Evolutionary conservation across 2,329 filamentous ascomycete genomes (phyloP), one percentile per base, ranked within the genome.

Genomic region (Teratosphaeria gauchensis): DNA sequence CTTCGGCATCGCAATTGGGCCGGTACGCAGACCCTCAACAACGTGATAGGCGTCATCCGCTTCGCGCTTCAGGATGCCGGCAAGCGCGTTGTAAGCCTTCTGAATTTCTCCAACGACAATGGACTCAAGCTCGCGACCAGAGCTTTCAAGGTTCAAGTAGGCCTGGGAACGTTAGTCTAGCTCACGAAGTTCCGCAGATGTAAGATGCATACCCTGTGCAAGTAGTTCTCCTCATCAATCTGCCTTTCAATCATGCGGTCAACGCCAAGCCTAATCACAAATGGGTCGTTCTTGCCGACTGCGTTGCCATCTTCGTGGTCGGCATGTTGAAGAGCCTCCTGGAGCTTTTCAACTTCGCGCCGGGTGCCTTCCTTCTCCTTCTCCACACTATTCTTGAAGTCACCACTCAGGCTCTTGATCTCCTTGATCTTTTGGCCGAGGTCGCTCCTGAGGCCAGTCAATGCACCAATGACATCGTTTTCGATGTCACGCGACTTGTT

Each of bases 71-170:
- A 97, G 78, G 63, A 97, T 95, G 56, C 87, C 88, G 28, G 92
- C 89, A 66, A 96, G 90, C 2, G 92, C 91, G 68, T 94, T 96
- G 77, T 96, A 97, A 0, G 94, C 91, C 74, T 97, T 97, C 71
- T 99, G 94, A 51, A 99, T 95, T 74, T 99, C 94, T 65, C 92
- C 90, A 14, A 99, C 90, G 0, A 99, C 90, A 63, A 99, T 97
- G 0, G 90, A 89, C 75, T 99, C 94, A 2, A 99, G 83, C 75
- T 99, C 94, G 61, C 92, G 87, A 2, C 94, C 94, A 16, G 94
- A 97, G 65, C 84, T 89, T 73, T 99, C 94, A 14, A 99, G 81
- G 71, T 99, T 97, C 56, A 96, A 80, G 69, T 95, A 96, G 9
- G 94, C 94, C 88, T 95, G n/a, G 59, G 53, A 68, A 32, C 14